These are phyloP conservation scores for Melaleuca quinquenervia DNA, from an alignment of 345 rosid species.

Conservation along the genomic window DNA sequence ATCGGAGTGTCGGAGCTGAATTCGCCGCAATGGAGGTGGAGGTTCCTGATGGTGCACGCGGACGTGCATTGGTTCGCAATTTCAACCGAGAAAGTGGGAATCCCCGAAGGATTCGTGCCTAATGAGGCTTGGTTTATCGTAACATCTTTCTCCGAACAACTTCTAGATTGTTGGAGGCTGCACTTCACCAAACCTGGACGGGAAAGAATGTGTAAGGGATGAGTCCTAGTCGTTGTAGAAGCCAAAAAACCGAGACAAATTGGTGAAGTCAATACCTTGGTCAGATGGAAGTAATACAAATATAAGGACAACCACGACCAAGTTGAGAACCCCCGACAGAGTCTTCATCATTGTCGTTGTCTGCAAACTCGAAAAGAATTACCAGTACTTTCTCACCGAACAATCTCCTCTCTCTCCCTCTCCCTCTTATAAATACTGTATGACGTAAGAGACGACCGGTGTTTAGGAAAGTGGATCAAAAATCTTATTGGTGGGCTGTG, in stretches of 20 bases:
- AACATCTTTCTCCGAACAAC: neutral
- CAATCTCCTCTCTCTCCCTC: neutral
- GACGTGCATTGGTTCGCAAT: neutral
- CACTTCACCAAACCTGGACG: neutral
- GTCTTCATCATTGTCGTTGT: neutral
- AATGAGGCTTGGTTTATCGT: neutral
- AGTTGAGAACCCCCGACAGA: neutral
- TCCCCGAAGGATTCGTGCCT: neutral
- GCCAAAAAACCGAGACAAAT: neutral
- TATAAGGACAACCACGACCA: neutral
- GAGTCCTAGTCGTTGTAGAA: neutral
- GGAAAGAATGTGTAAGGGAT: neutral
- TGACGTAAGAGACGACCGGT: no score
- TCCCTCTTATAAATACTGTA: no score
- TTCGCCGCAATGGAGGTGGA: neutral
- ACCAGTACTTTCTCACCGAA: neutral
- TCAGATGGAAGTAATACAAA: neutral
- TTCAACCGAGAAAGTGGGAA: neutral
- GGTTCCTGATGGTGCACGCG: neutral
- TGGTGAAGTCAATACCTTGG: neutral
- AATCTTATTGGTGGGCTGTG: neutral
- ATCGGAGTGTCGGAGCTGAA: neutral
- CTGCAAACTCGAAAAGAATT: neutral
- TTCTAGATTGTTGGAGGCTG: neutral
- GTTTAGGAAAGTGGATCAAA: no score